Conservation (phyloP, 192 early-diverging fungal species). For the Entophlyctis luteolus region DNA sequence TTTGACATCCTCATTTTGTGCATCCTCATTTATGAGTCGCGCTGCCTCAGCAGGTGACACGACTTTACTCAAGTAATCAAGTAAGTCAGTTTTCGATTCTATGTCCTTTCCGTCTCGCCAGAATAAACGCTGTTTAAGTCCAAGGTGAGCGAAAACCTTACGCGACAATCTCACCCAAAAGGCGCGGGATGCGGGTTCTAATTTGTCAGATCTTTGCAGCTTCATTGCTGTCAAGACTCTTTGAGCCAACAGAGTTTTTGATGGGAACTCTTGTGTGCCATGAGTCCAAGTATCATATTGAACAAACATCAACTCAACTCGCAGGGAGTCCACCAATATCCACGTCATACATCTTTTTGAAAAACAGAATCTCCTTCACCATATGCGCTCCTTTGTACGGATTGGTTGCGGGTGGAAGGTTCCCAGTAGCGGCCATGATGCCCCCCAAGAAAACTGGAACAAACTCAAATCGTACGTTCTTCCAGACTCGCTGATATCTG, state of each 20-base stretch:
- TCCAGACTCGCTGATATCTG: conserved; percentile 28
- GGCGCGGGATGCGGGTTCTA: conserved; percentile 18
- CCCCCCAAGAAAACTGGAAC: conserved; percentile 39
- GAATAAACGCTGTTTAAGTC: conserved; percentile 16
- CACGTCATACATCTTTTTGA: conserved; percentile 8
- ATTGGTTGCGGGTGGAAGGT: conserved; percentile 41
- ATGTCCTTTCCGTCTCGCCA: conserved; percentile 24
- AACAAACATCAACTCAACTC: conserved; percentile 2
- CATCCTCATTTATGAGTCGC: conserved; percentile 1
- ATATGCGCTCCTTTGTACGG: conserved; percentile 34
- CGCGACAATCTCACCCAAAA: conserved; percentile 26
- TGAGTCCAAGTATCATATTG: not conserved
- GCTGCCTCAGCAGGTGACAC: not conserved
- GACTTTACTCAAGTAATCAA: conserved; percentile 19
- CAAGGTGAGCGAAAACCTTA: not conserved
- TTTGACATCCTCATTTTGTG: conserved; percentile 28
- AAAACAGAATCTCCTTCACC: conserved; percentile 15
- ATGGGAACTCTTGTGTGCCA: conserved; percentile 24
- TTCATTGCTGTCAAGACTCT: conserved; percentile 34
- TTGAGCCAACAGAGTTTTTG: conserved; percentile 28
- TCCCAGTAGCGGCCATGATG: conserved; percentile 32
- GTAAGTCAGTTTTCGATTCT: conserved; percentile 5
- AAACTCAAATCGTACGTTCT: conserved; percentile 23
- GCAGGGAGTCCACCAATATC: conserved; percentile 13
- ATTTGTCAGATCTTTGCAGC: conserved; percentile 8